These are phyloP conservation scores for Catenaria anguillulae DNA, from an alignment of 371 early-diverging fungal genomes.

Conservation along the genomic window DNA sequence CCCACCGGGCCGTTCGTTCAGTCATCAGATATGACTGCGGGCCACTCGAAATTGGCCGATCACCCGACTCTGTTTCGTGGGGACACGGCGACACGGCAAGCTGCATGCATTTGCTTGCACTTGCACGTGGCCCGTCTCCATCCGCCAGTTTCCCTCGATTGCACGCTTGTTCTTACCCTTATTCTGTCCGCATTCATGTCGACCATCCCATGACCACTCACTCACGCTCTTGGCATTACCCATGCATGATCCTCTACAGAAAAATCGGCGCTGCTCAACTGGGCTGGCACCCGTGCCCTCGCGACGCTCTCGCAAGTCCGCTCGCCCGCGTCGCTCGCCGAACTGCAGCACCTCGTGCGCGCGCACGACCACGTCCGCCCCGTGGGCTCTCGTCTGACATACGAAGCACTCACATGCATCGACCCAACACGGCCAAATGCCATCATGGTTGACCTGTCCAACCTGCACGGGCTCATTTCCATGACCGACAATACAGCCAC, in stretches of 20 bases:
- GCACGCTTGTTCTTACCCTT: no score
- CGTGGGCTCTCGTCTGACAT: not conserved
- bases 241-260: not conserved
- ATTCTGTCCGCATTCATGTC: no score
- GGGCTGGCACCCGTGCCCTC: not conserved
- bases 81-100: no score
- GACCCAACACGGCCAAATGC: not conserved
- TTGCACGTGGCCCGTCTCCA: no score
- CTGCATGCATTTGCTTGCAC: no score
- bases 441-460: conserved; percentile 8
- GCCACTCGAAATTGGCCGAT: no score
- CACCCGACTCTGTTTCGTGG: no score
- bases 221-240: no score
- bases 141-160: no score
- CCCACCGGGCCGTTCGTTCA: no score
- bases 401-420: not conserved
- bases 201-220: no score
- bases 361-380: not conserved
- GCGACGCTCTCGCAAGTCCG: not conserved
- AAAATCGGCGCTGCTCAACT: not conserved
- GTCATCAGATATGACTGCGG: no score
- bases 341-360: not conserved
- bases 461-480: conserved; percentile 3
- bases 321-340: not conserved
- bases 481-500: conserved; percentile 6